Percentiles rank a stretch among this genome's conserved stretches.
Conservation (phyloP, 1,284 basidiomycete species). For the Chalciporus piperatoides region DNA sequence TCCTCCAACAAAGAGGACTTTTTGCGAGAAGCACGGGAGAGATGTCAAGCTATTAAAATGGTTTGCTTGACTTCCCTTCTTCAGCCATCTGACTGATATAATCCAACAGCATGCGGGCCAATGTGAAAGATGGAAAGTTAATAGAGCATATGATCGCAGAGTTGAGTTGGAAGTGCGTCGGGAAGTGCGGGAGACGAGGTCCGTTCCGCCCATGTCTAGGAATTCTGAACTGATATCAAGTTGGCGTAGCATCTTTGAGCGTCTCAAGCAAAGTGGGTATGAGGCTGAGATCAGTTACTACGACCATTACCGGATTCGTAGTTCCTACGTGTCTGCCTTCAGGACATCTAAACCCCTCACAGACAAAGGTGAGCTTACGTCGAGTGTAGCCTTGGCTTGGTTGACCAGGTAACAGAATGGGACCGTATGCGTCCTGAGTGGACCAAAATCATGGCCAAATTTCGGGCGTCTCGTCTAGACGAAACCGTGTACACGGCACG, state of each 20-base stretch:
- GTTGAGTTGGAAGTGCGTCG: neutral
- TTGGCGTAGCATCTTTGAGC: constrained; percentile 9
- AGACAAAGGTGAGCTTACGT: constrained; percentile 5
- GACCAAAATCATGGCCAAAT: constrained; percentile 2
- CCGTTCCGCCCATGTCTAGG: neutral
- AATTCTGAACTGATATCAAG: neutral
- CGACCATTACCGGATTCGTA: neutral
- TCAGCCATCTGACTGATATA: neutral
- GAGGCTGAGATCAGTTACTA: constrained; percentile 2
- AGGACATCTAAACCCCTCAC: constrained; percentile 9
- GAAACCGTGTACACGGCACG: constrained; percentile 11
- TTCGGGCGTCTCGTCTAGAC: constrained; percentile 7
- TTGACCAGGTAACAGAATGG: constrained; percentile 12
- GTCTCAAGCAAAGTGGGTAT: constrained; percentile 10
- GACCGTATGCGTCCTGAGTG: constrained; percentile 6
- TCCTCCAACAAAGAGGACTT: constrained; percentile 4
- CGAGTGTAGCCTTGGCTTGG: neutral
- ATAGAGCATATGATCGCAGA: neutral
- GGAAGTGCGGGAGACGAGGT: neutral
- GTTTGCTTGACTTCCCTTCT: neutral
- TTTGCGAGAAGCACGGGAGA: neutral
- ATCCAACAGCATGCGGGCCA: constrained; percentile 1
- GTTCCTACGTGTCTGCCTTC: neutral
- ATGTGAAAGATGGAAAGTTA: neutral
- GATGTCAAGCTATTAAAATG: neutral